A percentile compares a stretch with the other conserved stretches of the same genome.
phyloP scores from a whole-genome alignment of 345 rosid genomes.

The Kandelia obovata region DNA sequence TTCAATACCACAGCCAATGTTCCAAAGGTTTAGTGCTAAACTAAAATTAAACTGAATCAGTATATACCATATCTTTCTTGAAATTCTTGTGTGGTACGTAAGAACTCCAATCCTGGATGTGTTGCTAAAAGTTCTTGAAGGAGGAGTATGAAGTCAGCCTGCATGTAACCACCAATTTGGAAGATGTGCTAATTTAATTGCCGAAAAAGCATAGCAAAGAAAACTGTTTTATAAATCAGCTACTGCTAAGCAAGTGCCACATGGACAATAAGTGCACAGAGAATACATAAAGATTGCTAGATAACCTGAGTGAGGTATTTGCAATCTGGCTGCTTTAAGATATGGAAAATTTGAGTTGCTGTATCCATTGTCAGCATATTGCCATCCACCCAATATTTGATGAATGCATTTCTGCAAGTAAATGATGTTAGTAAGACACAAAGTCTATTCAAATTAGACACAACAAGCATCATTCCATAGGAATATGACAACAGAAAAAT shows the following conservation, averaged over 20 bases:
- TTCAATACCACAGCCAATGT: not conserved
- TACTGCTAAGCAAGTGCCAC: slow-evolving; percentile 7
- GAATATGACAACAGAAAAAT: not conserved
- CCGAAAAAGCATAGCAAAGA: not conserved
- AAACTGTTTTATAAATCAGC: not conserved
- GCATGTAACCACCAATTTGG: slow-evolving; percentile 17
- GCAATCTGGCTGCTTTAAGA: slow-evolving; percentile 65
- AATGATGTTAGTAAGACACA: slow-evolving; percentile 7
- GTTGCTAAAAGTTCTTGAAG: slow-evolving; percentile 71
- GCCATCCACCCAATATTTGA: slow-evolving; percentile 66
- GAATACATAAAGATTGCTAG: slow-evolving; percentile 5
- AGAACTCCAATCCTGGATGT: slow-evolving; percentile 86
- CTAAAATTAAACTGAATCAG: not conserved
- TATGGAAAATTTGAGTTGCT: slow-evolving; percentile 57
- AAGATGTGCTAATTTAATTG: not conserved
- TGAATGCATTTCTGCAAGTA: slow-evolving; percentile 60
- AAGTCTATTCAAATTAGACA: not conserved
- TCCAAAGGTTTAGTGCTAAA: not conserved
- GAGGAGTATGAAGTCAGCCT: slow-evolving; percentile 80
- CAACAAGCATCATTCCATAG: slow-evolving; percentile 1
- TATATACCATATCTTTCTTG: slow-evolving; percentile 88
- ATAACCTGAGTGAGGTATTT: slow-evolving; percentile 77
- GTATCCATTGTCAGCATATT: slow-evolving; percentile 68
- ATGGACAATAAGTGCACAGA: not conserved
- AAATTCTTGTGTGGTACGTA: slow-evolving; percentile 67